Evolutionary conservation across 2,329 filamentous ascomycete genomes (phyloP).

Genomic region (Clarireedia homoeocarpa): DNA sequence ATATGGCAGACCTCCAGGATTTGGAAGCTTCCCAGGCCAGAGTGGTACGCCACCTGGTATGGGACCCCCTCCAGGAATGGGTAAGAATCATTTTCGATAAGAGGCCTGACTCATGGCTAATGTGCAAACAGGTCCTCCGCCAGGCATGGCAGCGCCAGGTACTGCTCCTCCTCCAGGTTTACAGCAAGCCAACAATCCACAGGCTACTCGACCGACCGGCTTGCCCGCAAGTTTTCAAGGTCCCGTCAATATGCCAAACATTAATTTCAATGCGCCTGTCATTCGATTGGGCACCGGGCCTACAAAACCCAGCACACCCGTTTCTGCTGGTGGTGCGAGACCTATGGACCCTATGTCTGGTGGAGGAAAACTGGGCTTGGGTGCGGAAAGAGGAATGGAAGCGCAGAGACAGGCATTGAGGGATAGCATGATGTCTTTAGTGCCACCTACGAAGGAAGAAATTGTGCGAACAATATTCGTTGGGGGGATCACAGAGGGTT

Average conservation of each 20-base stretch:
- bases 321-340: constrained; percentile 35
- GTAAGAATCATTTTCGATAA: constrained; percentile 41
- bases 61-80: constrained; percentile 74
- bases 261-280: constrained; percentile 96
- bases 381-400: constrained; percentile 45
- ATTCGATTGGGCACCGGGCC: constrained; percentile 82
- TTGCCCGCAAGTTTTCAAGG: constrained; percentile 81
- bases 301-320: constrained; percentile 46
- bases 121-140: constrained; percentile 54
- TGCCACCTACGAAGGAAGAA: constrained; percentile 83
- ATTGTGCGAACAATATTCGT: constrained; percentile 88
- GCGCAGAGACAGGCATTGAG: constrained; percentile 58
- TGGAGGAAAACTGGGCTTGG: constrained; percentile 32
- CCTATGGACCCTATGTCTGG: constrained; percentile 31
- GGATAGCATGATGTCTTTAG: constrained; percentile 62
- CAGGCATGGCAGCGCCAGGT: constrained; percentile 76
- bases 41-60: constrained; percentile 53
- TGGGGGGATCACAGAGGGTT: constrained; percentile 72
- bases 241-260: constrained; percentile 87
- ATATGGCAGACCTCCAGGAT: constrained; percentile 70
- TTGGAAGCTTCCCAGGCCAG: constrained; percentile 59
- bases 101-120: constrained; percentile 13
- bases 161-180: constrained; percentile 72
- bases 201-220: constrained; percentile 71
- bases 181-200: constrained; percentile 63